Base-by-base conservation (phyloP, 148 eudicot species). In the Selenicereus undatus region DNA sequence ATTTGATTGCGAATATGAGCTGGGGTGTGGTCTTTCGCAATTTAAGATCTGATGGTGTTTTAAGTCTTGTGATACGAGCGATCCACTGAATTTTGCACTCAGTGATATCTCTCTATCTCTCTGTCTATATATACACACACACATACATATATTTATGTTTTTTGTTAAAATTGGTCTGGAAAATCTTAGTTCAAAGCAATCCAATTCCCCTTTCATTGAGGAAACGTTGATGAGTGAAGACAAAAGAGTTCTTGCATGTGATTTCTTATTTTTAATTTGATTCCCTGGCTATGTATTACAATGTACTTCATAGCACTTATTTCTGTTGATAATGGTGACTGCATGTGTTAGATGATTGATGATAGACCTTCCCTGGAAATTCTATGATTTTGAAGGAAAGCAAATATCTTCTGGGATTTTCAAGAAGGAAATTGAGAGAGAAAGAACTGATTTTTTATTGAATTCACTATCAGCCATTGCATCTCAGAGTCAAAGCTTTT, bases 1-100 rank as follows among this genome's bases (percentile, higher is more conserved):
- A 45, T 77, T n/a, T 65, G 22, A 32, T 50, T 77, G 26, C 26
- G 74, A 42, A 58, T 43, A 6, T 69, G 0, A 52, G 75, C 74
- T 21, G 52, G 27, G 11, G 52, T 86, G 36, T 71, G 21, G 10
- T 77, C 71, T 82, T 78, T 39, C 36, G n/a, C 9, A 72, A 75
- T 81, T 76, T 76, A 24, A 77, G 90, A 82, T 84, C 84, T 65
- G 80, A 66, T 54, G 58, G 58, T 52, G 74, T 74, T 79, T 51
- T 52, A 29, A 51, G 30, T 48, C 42, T 77, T n/a, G 51, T 68
- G 77, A 29, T 27, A 24, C 58, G 68, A 14, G 58, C 58, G 73
- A 71, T 76, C 71, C 26, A 71, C 45, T 58, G 62, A 73, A 50
- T 48, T 66, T 74, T 78, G 1, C 17, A 8, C 12, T 18, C 6